Evolutionary conservation across 1,284 basidiomycete species (phyloP).

Genomic region (Ceratobasidium sp.): DNA sequence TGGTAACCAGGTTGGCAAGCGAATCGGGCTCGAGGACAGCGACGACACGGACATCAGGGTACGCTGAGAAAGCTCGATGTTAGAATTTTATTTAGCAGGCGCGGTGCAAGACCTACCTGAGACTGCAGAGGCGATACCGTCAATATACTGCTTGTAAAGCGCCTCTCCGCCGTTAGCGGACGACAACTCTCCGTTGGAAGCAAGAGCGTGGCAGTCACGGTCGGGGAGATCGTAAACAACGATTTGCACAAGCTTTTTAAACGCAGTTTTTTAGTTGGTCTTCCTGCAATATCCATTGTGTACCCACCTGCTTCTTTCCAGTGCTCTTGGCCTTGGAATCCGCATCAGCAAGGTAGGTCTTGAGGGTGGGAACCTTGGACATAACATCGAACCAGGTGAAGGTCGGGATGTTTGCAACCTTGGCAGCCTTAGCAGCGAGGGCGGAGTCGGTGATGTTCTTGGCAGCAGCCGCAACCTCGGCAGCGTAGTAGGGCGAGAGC

Average conservation of each 20-base stretch:
- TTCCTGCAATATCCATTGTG: no score
- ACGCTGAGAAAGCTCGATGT: slow-evolving; percentile 58
- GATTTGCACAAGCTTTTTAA: slow-evolving; percentile 72
- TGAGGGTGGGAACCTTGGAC: slow-evolving; percentile 45
- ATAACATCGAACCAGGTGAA: slow-evolving; percentile 48
- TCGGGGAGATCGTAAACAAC: slow-evolving; percentile 73
- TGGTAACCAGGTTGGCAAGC: slow-evolving; percentile 69
- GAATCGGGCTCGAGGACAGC: slow-evolving; percentile 76
- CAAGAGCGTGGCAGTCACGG: slow-evolving; percentile 54
- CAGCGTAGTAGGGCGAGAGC: slow-evolving; percentile 47
- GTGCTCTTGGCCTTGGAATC: no score
- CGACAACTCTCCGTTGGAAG: slow-evolving; percentile 38
- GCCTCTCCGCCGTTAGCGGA: slow-evolving; percentile 42
- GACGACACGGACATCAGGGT: slow-evolving; percentile 71
- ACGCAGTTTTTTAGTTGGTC: no score
- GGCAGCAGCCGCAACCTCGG: slow-evolving; percentile 45
- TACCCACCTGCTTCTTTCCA: no score
- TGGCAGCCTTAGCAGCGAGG: slow-evolving; percentile 46
- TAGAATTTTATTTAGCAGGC: not conserved
- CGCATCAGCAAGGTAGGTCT: slow-evolving; percentile 66
- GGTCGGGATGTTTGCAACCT: slow-evolving; percentile 48
- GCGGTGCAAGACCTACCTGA: slow-evolving; percentile 59
- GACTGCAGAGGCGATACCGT: slow-evolving; percentile 71
- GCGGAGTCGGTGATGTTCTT: slow-evolving; percentile 23
- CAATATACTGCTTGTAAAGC: slow-evolving; percentile 74